Base-by-base conservation (phyloP, 2,329 filamentous ascomycete species). In the Ophiosphaerella korrae region DNA sequence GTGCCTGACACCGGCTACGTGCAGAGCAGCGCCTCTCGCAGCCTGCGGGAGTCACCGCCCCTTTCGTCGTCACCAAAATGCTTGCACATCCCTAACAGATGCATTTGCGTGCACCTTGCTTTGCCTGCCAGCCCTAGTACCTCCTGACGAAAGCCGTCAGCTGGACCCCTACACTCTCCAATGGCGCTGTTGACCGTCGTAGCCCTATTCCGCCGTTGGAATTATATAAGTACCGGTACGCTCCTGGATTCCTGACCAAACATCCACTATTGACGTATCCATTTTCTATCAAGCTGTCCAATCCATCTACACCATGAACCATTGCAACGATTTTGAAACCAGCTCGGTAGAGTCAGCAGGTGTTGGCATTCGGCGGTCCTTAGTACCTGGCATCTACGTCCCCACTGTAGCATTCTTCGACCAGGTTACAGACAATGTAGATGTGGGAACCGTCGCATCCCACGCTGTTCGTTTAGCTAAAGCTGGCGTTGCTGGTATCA, bases 401-500 rank as follows among this genome's bases (percentile, higher is more conserved):
- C 76, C 76, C 2, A 77, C 74, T 1, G 70, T 76, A 12, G 75
- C 75, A 12, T 77, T 78, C 63, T 78, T 78, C 60, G 69, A 77
- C 18, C 64, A 70, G 14, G 49, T 60, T 39, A 72, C 70, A 39
- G 75, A 78, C 47, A 72, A 75, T 21, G 65, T 78, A 18, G 76
- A 78, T 49, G 48, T 76, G 2, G 64, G 71, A 32, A 76, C 74
- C 11, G 72, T 68, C 29, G 67, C 67, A 38, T 72, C 62, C 33
- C 76, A 78, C 48, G 85, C 88, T 33, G 82, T 89, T 45, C 84
- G 86, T 63, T 84, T 93, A n/a, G 89, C 88, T 39, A 72, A 81
- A 48, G 84, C 87, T 24, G 89, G 89, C 57, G 84, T 92, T 36
- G 82, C 86, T 13, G 88, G 89, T 16, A 80, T 93, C 40, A 87